phyloP scores from a whole-genome alignment of 805 yeast species.

The Candida tammaniensis region DNA sequence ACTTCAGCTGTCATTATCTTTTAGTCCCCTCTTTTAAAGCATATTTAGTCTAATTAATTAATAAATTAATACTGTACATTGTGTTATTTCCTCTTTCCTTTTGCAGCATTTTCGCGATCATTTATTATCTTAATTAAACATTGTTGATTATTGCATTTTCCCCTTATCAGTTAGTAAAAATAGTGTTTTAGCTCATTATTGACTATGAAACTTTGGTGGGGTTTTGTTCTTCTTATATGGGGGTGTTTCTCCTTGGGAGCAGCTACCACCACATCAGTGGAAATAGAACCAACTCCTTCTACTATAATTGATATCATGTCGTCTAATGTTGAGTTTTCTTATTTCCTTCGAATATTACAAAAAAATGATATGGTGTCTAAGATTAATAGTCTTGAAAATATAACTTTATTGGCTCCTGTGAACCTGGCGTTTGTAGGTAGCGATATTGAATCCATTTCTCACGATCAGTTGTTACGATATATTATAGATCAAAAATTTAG shows the following conservation, averaged over 20 bases:
- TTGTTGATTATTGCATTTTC: too few species aligned
- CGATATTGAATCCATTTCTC: slow-evolving; percentile 1
- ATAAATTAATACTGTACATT: too few species aligned
- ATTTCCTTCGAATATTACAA: slow-evolving; percentile 60
- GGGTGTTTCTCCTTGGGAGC: too few species aligned
- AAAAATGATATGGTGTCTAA: slow-evolving; percentile 58
- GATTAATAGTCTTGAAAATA: slow-evolving; percentile 56
- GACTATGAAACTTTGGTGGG: too few species aligned
- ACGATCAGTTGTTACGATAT: slow-evolving; percentile 24
- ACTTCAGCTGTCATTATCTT: slow-evolving; percentile 47
- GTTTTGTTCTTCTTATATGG: too few species aligned
- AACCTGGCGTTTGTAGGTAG: slow-evolving; percentile 63
- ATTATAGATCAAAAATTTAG: slow-evolving; percentile 31
- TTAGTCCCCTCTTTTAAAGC: background rate
- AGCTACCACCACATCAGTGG: background rate
- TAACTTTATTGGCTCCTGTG: slow-evolving; percentile 77
- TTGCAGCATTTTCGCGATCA: background rate
- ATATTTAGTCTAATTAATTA: too few species aligned
- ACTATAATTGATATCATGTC: slow-evolving; percentile 71
- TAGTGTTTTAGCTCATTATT: too few species aligned
- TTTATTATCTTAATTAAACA: too few species aligned
- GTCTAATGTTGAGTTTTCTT: slow-evolving; percentile 62
- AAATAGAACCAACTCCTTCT: slow-evolving; percentile 25
- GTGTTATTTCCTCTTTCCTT: too few species aligned
- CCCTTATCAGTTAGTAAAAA: background rate